Percentiles rank a stretch among this genome's conserved stretches.
phyloP scores from a whole-genome alignment of 257 asterid genomes.

The Euphrasia confusa region DNA sequence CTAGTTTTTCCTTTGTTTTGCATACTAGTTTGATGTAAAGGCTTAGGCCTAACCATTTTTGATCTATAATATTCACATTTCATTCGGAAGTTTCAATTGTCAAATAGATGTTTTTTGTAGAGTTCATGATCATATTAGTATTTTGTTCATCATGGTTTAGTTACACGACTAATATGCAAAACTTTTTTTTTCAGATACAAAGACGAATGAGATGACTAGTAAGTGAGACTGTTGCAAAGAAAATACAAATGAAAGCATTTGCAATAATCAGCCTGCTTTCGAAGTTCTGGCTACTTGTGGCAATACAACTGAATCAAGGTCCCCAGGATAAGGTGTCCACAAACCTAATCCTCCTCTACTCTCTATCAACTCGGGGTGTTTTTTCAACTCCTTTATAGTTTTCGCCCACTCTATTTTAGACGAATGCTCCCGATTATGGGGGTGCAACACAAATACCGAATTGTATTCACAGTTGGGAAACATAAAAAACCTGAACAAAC shows the following conservation, averaged over 20 bases:
- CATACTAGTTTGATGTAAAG: too few species aligned
- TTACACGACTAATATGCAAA: neutral
- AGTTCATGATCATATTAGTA: neutral
- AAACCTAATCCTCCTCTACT: constrained; percentile 89
- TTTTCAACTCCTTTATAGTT: constrained; percentile 59
- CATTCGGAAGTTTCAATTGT: neutral
- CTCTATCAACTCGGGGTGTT: constrained; percentile 73
- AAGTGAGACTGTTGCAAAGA: constrained; percentile 6
- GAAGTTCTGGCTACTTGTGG: constrained; percentile 81
- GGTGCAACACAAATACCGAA: constrained; percentile 72
- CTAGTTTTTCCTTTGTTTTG: too few species aligned
- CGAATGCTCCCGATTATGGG: constrained; percentile 89
- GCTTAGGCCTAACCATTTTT: too few species aligned
- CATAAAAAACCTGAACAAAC: constrained; percentile 62
- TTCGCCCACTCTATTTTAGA: constrained; percentile 96
- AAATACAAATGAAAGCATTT: constrained; percentile 16
- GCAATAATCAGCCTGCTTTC: constrained; percentile 66
- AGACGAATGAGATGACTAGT: neutral
- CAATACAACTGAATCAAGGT: constrained; percentile 66
- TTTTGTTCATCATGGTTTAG: neutral
- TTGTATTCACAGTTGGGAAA: constrained; percentile 95
- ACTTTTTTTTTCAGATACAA: neutral
- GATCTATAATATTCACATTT: too few species aligned
- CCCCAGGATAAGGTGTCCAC: constrained; percentile 89
- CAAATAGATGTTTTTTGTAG: neutral